A percentile compares a stretch with the other conserved stretches of the same genome.
phyloP scores from a whole-genome alignment of 164 flowering plant species.

The Saururus chinensis region DNA sequence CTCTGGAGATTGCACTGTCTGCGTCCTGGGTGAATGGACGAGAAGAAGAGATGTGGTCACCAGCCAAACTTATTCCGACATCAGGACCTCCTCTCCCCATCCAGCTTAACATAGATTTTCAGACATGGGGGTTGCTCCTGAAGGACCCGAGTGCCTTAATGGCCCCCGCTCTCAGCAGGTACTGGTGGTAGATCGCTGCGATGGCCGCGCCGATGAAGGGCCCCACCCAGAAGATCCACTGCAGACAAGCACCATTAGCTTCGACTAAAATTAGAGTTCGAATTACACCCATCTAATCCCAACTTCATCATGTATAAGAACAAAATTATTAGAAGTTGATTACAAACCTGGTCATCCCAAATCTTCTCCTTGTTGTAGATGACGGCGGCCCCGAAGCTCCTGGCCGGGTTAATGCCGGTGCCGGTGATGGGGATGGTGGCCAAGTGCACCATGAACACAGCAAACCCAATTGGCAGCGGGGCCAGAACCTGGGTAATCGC shows the following conservation, averaged over 20 bases:
- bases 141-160: conserved; percentile 86
- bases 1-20: no score
- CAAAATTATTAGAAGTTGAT: background rate
- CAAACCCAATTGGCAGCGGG: conserved; percentile 93
- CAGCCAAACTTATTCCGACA: no score
- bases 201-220: conserved; percentile 81
- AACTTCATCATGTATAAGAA: background rate
- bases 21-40: no score
- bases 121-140: conserved; percentile 45
- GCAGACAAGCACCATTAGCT: conserved; percentile 1
- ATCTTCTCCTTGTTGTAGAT: conserved; percentile 68
- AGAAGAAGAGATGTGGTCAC: no score
- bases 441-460: conserved; percentile 93
- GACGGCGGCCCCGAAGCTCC: conserved; percentile 93
- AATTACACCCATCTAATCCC: no score
- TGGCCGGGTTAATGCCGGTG: conserved; percentile 91
- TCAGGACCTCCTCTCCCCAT: background rate
- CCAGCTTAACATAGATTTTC: background rate
- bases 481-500: conserved; percentile 57
- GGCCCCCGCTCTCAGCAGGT: conserved; percentile 73
- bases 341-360: conserved; percentile 21
- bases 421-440: conserved; percentile 92
- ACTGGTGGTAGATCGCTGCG: conserved; percentile 83
- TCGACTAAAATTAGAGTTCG: no score
- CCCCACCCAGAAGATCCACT: conserved; percentile 99